Percentiles rank a stretch among this genome's conserved stretches.
phyloP scores from a whole-genome alignment of 2,329 filamentous ascomycete genomes.

The Alternaria brassicae region DNA sequence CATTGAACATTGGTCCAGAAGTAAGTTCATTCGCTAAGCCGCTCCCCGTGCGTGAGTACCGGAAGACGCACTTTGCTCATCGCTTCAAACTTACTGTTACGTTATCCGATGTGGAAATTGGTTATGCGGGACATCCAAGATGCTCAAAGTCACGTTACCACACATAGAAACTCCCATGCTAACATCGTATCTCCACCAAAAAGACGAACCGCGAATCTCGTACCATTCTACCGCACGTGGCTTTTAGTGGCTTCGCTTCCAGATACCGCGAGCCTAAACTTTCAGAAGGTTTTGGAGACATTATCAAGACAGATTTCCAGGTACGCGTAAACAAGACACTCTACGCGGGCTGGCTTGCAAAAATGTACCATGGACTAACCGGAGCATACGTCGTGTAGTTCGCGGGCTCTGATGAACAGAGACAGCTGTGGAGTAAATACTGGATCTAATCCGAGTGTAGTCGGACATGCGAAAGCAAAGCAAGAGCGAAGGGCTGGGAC shows the following conservation, averaged over 20 bases:
- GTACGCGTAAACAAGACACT: constrained; percentile 49
- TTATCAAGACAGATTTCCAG: constrained; percentile 76
- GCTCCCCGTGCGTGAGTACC: constrained; percentile 9
- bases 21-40: constrained; percentile 39
- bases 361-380: constrained; percentile 29
- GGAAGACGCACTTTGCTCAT: constrained; percentile 4
- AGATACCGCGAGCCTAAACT: constrained; percentile 75
- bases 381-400: constrained; percentile 56
- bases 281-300: constrained; percentile 83
- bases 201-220: constrained; percentile 85
- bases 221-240: constrained; percentile 74
- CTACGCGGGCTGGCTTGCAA: constrained; percentile 2
- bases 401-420: constrained; percentile 71
- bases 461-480: constrained; percentile 4
- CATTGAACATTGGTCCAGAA: constrained; percentile 59
- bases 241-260: constrained; percentile 77
- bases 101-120: constrained; percentile 21
- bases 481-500: not conserved
- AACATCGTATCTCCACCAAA: constrained; percentile 18
- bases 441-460: constrained; percentile 65
- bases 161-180: constrained; percentile 21
- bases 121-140: constrained; percentile 9
- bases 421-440: constrained; percentile 75
- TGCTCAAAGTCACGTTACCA: not conserved
- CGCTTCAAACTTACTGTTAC: constrained; percentile 9